phyloP scores from a whole-genome alignment of 148 eudicot species.

The Amaranthus hypochondriacus region DNA sequence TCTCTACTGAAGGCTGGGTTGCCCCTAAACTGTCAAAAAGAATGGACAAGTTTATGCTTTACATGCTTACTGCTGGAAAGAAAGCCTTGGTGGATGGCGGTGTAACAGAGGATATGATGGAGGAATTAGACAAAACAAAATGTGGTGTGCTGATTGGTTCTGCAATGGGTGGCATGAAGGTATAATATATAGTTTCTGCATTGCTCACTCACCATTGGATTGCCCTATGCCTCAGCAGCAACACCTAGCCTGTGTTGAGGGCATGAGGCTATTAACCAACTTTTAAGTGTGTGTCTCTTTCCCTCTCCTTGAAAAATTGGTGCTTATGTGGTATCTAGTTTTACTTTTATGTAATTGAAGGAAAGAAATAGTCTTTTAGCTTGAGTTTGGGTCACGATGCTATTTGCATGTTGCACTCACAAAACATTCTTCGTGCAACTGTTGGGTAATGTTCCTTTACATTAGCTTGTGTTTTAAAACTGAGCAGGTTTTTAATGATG shows the following conservation, averaged over 20 bases:
- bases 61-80: constrained; percentile 93
- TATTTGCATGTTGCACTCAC: not conserved
- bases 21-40: constrained; percentile 83
- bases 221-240: not conserved
- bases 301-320: not conserved
- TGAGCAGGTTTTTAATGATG: constrained; percentile 81
- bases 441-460: constrained; percentile 3
- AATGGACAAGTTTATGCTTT: constrained; percentile 96
- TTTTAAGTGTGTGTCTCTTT: not conserved
- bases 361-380: not conserved
- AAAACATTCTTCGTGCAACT: not conserved
- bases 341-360: not conserved
- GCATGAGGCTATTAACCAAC: not conserved
- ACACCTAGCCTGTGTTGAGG: not conserved
- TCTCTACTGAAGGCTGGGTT: constrained; percentile 81
- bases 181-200: constrained; percentile 21
- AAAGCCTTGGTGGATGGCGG: constrained; percentile 91
- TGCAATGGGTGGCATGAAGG: constrained; percentile 99
- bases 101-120: constrained; percentile 70
- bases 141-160: constrained; percentile 96
- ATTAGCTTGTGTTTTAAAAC: constrained; percentile 22
- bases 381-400: not conserved
- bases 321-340: not conserved
- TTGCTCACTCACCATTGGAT: not conserved
- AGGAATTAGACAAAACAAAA: constrained; percentile 63